phyloP scores from a whole-genome alignment of 1,284 basidiomycete genomes.

The Mycena sp. region DNA sequence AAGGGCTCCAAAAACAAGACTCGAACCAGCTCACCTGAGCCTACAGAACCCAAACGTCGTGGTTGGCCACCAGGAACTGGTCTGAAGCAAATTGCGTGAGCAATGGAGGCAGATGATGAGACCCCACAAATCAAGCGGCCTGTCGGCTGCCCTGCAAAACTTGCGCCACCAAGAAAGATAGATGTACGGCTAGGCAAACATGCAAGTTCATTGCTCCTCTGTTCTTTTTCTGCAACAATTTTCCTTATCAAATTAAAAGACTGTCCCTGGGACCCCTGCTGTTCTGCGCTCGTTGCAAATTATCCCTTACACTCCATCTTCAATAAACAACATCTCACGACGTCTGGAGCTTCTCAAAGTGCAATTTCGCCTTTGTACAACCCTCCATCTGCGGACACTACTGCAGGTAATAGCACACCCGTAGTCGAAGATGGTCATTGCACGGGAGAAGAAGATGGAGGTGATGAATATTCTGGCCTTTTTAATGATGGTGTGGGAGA shows the following conservation, averaged over 20 bases:
- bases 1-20: slow-evolving; percentile 14
- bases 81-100: neutral
- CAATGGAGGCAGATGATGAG: neutral
- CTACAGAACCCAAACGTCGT: neutral
- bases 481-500: neutral
- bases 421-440: neutral
- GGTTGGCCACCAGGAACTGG: slow-evolving; percentile 7
- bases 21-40: neutral
- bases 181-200: neutral
- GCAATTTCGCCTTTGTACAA: too few relatives aligned
- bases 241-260: neutral
- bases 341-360: too few relatives aligned
- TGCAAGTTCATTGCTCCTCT: neutral
- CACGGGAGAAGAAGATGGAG: neutral
- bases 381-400: too few relatives aligned
- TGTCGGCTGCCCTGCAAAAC: slow-evolving; percentile 1
- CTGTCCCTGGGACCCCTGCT: neutral
- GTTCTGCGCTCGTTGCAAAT: neutral
- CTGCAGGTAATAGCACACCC: too few relatives aligned
- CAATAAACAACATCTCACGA: too few relatives aligned
- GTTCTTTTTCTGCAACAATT: neutral
- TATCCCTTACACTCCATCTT: too few relatives aligned
- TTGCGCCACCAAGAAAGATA: neutral
- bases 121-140: neutral
- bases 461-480: neutral